Percentiles rank a stretch among this genome's conserved stretches.
Evolutionary conservation across 1,284 basidiomycete species (phyloP).

Genomic region (Gymnopus androsaceus): DNA sequence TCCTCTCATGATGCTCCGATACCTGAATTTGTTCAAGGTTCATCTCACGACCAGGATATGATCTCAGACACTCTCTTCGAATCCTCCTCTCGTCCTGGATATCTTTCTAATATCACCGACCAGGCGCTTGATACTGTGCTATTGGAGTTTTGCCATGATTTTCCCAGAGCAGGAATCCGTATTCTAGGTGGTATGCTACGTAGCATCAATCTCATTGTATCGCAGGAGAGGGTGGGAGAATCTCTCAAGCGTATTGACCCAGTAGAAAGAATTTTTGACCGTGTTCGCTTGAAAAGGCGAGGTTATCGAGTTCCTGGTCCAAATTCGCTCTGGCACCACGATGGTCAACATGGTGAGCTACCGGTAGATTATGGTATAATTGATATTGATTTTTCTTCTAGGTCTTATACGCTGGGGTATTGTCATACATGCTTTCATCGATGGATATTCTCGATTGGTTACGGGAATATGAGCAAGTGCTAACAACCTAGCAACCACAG

Average conservation of each 20-base stretch:
- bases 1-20: too few species aligned
- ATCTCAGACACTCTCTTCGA: not conserved
- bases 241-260: conserved; percentile 28
- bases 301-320: conserved; percentile 38
- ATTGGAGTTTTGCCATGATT: too few species aligned
- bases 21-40: not conserved
- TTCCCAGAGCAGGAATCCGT: too few species aligned
- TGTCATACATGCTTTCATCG: too few species aligned
- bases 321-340: conserved; percentile 35
- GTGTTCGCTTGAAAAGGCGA: too few species aligned
- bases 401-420: too few species aligned
- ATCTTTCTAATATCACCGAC: conserved; percentile 9
- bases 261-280: too few species aligned
- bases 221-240: conserved; percentile 17
- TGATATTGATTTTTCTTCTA: conserved; percentile 15
- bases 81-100: not conserved
- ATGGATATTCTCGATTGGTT: too few species aligned
- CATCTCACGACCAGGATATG: not conserved
- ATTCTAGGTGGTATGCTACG: too few species aligned
- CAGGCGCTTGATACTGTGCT: too few species aligned
- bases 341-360: conserved; percentile 33
- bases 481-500: conserved; percentile 27
- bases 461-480: too few species aligned
- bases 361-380: not conserved
- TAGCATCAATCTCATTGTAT: conserved; percentile 24